Evolutionary conservation across 768 basidiomycete genomes (phyloP), one percentile per base, ranked within the genome.

Genomic region (Grammothele lineata): DNA sequence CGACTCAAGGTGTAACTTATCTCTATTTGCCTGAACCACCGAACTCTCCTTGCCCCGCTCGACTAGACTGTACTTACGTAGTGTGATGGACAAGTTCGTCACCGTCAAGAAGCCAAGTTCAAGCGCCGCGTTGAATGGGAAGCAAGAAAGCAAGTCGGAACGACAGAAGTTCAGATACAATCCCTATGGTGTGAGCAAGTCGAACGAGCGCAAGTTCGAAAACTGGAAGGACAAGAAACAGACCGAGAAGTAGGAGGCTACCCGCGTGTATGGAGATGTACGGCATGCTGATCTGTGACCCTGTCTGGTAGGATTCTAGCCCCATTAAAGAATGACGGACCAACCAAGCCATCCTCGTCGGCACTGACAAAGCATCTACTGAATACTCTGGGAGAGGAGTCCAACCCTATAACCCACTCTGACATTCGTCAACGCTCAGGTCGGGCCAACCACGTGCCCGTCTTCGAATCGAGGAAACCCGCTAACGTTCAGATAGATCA

Each of bases 361-460:
- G 64, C 66, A n/a, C 58, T 86, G 32, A 87, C 80, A 11, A 79
- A 70, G 44, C 73, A 80, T 44, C 64, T 91, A 12, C 61, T 91
- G 34, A 72, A 66, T 23, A 87, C 81, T 0, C 70, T 92, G 37
- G 62, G 71, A 14, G 75, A 85, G 50, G 68, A 73, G 43, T 75
- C 76, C 9, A 92, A 92, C 61, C 90, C 90, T 1, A 87, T 92
- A 41, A 89, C 87, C 1, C 82, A 87, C 56, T 82, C 83, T 1
- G 76, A 85, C 59, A 75, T 80, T 49, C 68, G 67, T 42, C 69
- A 80, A 34, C 77, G 83, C 48, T 71, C 83, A 60, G 83, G 87
- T 82, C 38, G 40, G 72, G 47, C 30, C 23, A 27, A 32, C 9
- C 9, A 9, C 30, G 15, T 15, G 30, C 30, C 30, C 8, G 15